Base-by-base conservation (phyloP, 2,329 filamentous ascomycete species). In the Lasiodiplodia citricola region DNA sequence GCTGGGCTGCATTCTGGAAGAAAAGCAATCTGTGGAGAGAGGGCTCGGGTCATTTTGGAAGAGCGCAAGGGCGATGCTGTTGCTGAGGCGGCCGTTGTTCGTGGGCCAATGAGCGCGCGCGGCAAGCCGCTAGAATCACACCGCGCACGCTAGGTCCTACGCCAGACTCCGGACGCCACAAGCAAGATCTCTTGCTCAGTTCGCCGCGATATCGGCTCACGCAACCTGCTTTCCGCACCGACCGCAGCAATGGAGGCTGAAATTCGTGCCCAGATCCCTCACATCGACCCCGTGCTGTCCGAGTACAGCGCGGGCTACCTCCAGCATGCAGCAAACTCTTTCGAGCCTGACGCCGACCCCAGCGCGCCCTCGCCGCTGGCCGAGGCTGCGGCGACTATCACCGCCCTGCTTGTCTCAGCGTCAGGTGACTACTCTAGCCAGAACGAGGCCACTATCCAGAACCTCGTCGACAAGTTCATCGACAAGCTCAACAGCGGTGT, bases 291-390 rank as follows among this genome's bases (percentile, higher is more conserved):
- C 69, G 87, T 97, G 71, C 85, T 97, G 73, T 94, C 93, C 60
- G 92, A 97, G 82, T 97, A 97, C 82, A 96, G 94, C 54, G 92
- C 93, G 72, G 96, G 96, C 69, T 99, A 98, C 79, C 86, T 99
- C 74, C 94, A 90, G 76, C 95, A 99, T 85, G 96, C 96, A 60
- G 96, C 94, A 58, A 94, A 91, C 72, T 86, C 92, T 64, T 97
- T 92, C 85, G 86, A 89, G 70, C 88, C 90, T 64, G 94, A 96
- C 72, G 82, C 83, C 65, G 93, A 96, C 72, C 77, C 87, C 50
- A 85, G 87, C 71, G 89, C 84, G n/a, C 83, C 87, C 68, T 93
- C 92, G 4, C 94, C 94, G 13, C 84, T 99, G 69, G 87, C 88
- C 70, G 94, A 98, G 79, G 96, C 96, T 62, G 93, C 94, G 58